These are phyloP conservation scores for Gentiana dahurica DNA, from an alignment of 257 asterid genomes.

Conservation along the genomic window DNA sequence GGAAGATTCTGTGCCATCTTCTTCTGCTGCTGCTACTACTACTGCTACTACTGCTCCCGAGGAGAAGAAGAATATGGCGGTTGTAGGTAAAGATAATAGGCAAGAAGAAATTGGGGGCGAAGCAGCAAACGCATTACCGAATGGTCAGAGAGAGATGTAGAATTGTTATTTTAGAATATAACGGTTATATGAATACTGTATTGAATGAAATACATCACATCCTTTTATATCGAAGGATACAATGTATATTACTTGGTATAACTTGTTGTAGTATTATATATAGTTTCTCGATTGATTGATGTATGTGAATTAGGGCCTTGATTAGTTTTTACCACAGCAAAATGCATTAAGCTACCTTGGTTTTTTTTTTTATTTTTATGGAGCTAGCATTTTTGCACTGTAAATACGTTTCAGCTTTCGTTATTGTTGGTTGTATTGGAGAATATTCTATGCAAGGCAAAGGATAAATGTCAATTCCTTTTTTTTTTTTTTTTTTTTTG, in stretches of 20 bases:
- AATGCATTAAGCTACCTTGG: constrained; percentile 16
- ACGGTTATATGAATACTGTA: too few species aligned
- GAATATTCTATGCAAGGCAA: too few species aligned
- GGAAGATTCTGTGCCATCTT: constrained; percentile 16
- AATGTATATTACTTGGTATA: too few species aligned
- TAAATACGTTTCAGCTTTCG: not conserved
- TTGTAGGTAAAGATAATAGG: constrained; percentile 12
- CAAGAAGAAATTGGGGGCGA: constrained; percentile 16
- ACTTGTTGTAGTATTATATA: too few species aligned
- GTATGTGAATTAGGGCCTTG: not conserved
- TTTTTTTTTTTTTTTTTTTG: too few species aligned
- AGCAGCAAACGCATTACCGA: constrained; percentile 7
- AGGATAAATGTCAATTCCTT: too few species aligned
- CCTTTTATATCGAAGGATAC: too few species aligned
- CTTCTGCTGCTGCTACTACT: constrained; percentile 1
- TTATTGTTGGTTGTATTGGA: too few species aligned
- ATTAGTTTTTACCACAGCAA: constrained; percentile 9
- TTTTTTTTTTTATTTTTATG: constrained; percentile 9
- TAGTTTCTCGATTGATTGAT: constrained; percentile 1
- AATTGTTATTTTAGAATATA: not conserved
- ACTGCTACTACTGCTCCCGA: constrained; percentile 4
- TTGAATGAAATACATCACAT: too few species aligned
- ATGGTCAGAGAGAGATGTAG: constrained; percentile 17
- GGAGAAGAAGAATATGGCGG: constrained; percentile 23
- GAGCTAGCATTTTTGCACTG: constrained; percentile 26